These are phyloP conservation scores for Penicillium manginii DNA, from an alignment of 495 filamentous ascomycete species.

Conservation along the genomic window DNA sequence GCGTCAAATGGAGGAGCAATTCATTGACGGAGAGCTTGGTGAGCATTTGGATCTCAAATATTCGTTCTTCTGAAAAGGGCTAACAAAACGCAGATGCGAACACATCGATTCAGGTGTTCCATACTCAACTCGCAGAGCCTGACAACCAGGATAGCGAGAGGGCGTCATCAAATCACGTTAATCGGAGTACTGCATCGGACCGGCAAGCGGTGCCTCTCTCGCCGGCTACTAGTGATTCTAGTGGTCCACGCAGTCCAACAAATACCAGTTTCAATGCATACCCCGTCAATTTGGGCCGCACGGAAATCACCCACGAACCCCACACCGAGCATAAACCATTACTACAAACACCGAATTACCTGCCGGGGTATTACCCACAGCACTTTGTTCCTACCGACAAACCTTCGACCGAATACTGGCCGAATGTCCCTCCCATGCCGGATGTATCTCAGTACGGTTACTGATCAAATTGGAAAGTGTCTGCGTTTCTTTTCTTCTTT, in stretches of 20 bases:
- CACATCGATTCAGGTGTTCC: constrained; percentile 23
- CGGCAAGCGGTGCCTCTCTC: constrained; percentile 20
- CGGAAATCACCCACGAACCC: constrained; percentile 18
- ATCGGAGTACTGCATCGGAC: neutral
- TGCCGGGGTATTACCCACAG: constrained; percentile 22
- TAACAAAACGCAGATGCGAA: constrained; percentile 20
- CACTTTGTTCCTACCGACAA: constrained; percentile 22
- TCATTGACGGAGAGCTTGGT: constrained; percentile 64
- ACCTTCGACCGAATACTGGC: constrained; percentile 21
- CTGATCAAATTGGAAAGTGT: neutral
- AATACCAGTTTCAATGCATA: constrained; percentile 19
- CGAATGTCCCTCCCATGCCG: constrained; percentile 15
- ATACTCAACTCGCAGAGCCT: constrained; percentile 25
- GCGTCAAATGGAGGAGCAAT: constrained; percentile 65
- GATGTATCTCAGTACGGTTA: constrained; percentile 24
- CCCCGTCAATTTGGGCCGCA: constrained; percentile 10
- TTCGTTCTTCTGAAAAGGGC: neutral
- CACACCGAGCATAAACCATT: constrained; percentile 12
- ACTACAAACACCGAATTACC: constrained; percentile 10
- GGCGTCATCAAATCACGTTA: neutral
- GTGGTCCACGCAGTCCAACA: constrained; percentile 29
- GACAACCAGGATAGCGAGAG: neutral
- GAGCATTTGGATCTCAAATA: constrained; percentile 21
- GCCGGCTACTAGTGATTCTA: constrained; percentile 29
- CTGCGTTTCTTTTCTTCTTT: neutral